Base-by-base conservation (phyloP, 2,329 filamentous ascomycete genomes). In the Thelonectria blattea region DNA sequence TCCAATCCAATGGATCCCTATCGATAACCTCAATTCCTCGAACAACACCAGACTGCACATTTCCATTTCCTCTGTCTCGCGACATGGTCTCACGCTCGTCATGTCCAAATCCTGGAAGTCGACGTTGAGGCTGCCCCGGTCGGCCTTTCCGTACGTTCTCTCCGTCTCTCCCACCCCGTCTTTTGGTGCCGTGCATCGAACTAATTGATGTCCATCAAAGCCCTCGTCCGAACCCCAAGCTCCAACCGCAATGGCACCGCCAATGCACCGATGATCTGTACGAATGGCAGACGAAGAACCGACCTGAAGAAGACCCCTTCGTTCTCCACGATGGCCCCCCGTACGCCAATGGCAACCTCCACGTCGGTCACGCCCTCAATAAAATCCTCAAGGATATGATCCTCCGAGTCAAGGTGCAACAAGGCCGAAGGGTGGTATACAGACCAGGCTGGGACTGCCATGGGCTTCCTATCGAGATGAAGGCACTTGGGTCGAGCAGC, bases 381-480 rank as follows among this genome's bases (percentile, higher is more conserved):
- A 99, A 99, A 79, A 90, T 98, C 68, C 82, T 97, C 61, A 99
- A 99, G 80, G 95, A 99, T 77, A 91, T 98, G 71, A 91, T 96
- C 63, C 83, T 93, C 68, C 87, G 95, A 42, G 88, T 90, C 62
- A 88, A 97, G 78, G 80, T 98, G 61, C 87, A 91, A 62, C 85
- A 89, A 72, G 95, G 83, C 68, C 70, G 68, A 71, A 83, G 86
- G 63, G 88, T 98, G 34, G 83, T 88, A 41, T 99, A 96, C 72
- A 83, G 93, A 15, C 95, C 95, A 2, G 94, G 95, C 47, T 99
- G 95, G 95, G 96, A 99, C 74, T 99, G 95, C 67, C 95, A 99
- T 80, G 95, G 95, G 0, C 83, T 99, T 50, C 95, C 95, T 1
- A 99, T 99, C 72, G 95, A 99, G 81, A 84, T 98, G 69, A 99